phyloP scores from a whole-genome alignment of 2,329 filamentous ascomycete species.

The Fusarium proliferatum region DNA sequence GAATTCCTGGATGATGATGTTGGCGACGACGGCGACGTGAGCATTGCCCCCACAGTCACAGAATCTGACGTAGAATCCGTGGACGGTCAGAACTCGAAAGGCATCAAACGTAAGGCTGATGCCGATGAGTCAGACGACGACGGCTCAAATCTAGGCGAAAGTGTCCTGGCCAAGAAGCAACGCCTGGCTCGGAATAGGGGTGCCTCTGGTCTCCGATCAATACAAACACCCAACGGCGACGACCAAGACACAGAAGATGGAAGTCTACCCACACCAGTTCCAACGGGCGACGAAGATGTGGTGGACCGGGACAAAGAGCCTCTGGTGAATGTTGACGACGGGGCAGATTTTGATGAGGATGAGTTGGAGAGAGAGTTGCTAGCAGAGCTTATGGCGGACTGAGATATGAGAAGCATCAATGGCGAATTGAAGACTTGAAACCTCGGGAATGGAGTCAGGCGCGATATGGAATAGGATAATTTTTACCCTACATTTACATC shows the following conservation, averaged over 20 bases:
- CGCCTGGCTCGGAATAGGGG: slow-evolving; percentile 58
- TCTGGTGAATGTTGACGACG: slow-evolving; percentile 44
- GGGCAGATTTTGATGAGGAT: slow-evolving; percentile 61
- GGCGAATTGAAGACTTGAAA: slow-evolving; percentile 43
- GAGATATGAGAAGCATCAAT: slow-evolving; percentile 64
- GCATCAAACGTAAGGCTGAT: slow-evolving; percentile 51
- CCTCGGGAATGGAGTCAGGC: slow-evolving; percentile 6
- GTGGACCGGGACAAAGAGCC: slow-evolving; percentile 46
- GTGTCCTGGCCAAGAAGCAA: slow-evolving; percentile 63
- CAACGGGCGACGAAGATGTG: slow-evolving; percentile 50
- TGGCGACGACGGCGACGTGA: slow-evolving; percentile 58
- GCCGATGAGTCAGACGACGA: slow-evolving; percentile 50
- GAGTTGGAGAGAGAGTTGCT: slow-evolving; percentile 73
- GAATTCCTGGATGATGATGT: slow-evolving; percentile 74
- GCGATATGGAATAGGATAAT: background rate
- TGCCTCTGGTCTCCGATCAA: slow-evolving; percentile 59
- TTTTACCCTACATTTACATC: background rate
- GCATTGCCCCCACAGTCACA: slow-evolving; percentile 33
- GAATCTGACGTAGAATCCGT: slow-evolving; percentile 46
- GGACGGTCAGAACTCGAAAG: slow-evolving; percentile 43
- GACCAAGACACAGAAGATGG: slow-evolving; percentile 49
- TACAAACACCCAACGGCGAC: slow-evolving; percentile 55
- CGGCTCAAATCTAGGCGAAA: slow-evolving; percentile 50
- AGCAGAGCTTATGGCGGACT: slow-evolving; percentile 64
- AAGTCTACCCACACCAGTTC: slow-evolving; percentile 55